Evolutionary conservation across 2,329 filamentous ascomycete species (phyloP).

Genomic region (Penicillium nordicum): DNA sequence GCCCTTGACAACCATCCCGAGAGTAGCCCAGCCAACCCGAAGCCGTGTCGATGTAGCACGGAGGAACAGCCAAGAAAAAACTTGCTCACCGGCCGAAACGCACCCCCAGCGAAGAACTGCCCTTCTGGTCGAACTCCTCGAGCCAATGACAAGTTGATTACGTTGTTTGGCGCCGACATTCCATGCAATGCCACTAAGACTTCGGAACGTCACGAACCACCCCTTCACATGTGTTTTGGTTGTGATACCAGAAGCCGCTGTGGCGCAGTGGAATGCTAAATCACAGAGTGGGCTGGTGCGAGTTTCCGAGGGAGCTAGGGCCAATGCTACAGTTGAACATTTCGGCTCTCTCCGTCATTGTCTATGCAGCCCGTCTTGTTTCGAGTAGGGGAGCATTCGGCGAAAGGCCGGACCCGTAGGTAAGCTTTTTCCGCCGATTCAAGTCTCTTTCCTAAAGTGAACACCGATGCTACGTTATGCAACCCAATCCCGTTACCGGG

Average conservation of each 20-base stretch:
- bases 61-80: slow-evolving; percentile 12
- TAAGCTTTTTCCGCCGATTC: slow-evolving; percentile 13
- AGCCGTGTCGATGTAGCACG: slow-evolving; percentile 14
- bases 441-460: slow-evolving; percentile 20
- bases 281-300: slow-evolving; percentile 12
- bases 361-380: neutral
- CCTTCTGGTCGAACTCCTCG: slow-evolving; percentile 18
- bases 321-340: neutral
- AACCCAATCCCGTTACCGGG: slow-evolving; percentile 22
- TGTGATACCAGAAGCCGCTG: slow-evolving; percentile 16
- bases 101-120: slow-evolving; percentile 9
- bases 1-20: slow-evolving; percentile 14
- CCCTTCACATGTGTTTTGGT: slow-evolving; percentile 19
- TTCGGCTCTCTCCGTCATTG: neutral
- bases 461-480: slow-evolving; percentile 24
- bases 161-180: neutral
- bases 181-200: slow-evolving; percentile 14
- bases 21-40: slow-evolving; percentile 14
- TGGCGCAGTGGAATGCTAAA: slow-evolving; percentile 2
- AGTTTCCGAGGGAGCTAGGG: neutral
- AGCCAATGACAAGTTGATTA: neutral
- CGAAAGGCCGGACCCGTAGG: slow-evolving; percentile 1
- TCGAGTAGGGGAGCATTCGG: neutral
- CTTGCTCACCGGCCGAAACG: slow-evolving; percentile 17
- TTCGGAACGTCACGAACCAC: slow-evolving; percentile 14